These are phyloP conservation scores for Periconia sp. DNA, from an alignment of 2,329 filamentous ascomycete genomes.

Conservation along the genomic window DNA sequence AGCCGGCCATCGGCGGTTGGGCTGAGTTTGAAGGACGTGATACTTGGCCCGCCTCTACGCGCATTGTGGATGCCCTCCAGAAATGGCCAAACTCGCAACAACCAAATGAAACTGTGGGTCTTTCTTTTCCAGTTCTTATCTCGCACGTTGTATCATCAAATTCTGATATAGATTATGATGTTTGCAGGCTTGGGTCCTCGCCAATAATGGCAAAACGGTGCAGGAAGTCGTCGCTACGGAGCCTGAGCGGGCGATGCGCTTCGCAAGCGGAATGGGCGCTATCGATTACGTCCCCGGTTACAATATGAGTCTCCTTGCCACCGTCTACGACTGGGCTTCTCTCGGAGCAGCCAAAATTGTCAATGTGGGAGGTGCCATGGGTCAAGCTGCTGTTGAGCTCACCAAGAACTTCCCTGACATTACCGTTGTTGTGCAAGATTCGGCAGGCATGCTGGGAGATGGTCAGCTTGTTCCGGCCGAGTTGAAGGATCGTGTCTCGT, in stretches of 20 bases:
- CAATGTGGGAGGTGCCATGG: slow-evolving; percentile 7
- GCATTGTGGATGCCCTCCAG: slow-evolving; percentile 14
- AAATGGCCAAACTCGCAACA: slow-evolving; percentile 15
- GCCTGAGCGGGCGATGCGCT: slow-evolving; percentile 10
- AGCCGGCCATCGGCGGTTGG: slow-evolving; percentile 13
- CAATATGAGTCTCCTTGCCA: slow-evolving; percentile 2
- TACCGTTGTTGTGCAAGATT: slow-evolving; percentile 14
- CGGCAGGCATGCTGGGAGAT: slow-evolving; percentile 2
- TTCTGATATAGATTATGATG: background rate
- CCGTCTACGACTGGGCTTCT: slow-evolving; percentile 16
- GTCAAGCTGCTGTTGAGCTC: slow-evolving; percentile 12
- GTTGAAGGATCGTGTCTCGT: slow-evolving; percentile 7
- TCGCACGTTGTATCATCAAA: no score
- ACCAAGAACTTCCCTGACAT: slow-evolving; percentile 10
- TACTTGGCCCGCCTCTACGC: slow-evolving; percentile 11
- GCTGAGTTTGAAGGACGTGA: slow-evolving; percentile 9
- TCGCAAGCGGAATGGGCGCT: slow-evolving; percentile 10
- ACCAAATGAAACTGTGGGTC: slow-evolving; percentile 13
- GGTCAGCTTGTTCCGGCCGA: slow-evolving; percentile 6
- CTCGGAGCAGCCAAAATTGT: slow-evolving; percentile 11
- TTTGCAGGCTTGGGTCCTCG: slow-evolving; percentile 13
- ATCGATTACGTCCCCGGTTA: slow-evolving; percentile 10
- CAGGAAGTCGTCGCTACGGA: slow-evolving; percentile 10
- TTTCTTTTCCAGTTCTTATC: background rate
- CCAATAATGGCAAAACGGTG: slow-evolving; percentile 15